phyloP scores from a whole-genome alignment of 2,329 filamentous ascomycete species.

The Pseudogymnoascus sp. region DNA sequence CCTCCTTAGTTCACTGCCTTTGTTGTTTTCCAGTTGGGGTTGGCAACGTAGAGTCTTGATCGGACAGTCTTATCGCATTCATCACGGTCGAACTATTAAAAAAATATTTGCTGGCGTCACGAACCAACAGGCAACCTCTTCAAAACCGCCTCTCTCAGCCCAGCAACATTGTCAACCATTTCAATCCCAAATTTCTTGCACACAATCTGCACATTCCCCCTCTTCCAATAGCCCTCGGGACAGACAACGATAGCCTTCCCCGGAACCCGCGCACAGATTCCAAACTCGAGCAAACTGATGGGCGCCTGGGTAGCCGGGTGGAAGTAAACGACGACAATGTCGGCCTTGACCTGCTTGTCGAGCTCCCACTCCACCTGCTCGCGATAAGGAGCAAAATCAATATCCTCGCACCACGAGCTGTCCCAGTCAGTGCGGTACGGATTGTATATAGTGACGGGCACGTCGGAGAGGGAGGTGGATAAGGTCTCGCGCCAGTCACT shows the following conservation, averaged over 20 bases:
- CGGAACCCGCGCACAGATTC: constrained; percentile 38
- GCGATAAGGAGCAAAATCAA: constrained; percentile 38
- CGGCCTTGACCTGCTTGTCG: constrained; percentile 43
- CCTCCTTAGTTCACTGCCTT: background rate
- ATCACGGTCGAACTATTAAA: background rate
- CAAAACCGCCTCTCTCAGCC: constrained; percentile 33
- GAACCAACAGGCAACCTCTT: constrained; percentile 23
- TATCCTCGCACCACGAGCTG: constrained; percentile 42
- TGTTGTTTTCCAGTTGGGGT: background rate
- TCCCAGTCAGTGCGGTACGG: constrained; percentile 53
- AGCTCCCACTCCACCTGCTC: constrained; percentile 57
- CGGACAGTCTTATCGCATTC: background rate
- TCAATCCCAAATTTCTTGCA: constrained; percentile 42
- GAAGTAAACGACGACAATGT: constrained; percentile 51
- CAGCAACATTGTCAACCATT: constrained; percentile 36
- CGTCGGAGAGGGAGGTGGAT: constrained; percentile 32
- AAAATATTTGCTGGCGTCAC: background rate
- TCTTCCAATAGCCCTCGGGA: constrained; percentile 45
- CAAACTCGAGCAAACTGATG: constrained; percentile 54
- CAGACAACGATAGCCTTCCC: constrained; percentile 46
- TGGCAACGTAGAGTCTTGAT: background rate
- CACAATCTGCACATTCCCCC: constrained; percentile 54
- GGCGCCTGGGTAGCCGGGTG: constrained; percentile 45
- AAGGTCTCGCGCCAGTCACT: constrained; percentile 46
- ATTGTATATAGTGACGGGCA: constrained; percentile 49